A percentile compares a stretch with the other conserved stretches of the same genome.
Evolutionary conservation across 139 green algal species (phyloP).

Genomic region (Limnomonas spitsbergensis): DNA sequence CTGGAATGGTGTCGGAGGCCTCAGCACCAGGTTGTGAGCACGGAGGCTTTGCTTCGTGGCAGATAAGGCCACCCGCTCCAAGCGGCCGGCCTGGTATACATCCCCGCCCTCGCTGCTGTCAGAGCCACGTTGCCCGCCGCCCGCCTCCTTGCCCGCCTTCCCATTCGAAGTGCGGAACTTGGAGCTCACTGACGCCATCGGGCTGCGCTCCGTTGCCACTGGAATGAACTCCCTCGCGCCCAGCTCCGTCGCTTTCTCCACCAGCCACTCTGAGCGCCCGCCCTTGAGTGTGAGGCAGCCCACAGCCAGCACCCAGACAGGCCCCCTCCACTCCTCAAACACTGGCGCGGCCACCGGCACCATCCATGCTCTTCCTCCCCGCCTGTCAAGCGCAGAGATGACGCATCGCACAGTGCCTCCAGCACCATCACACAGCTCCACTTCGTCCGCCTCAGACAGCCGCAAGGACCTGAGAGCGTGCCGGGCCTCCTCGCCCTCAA

Average conservation of each 20-base stretch:
- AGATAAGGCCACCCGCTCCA: slow-evolving; percentile 75
- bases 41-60: slow-evolving; percentile 85
- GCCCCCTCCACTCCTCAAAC: slow-evolving; percentile 34
- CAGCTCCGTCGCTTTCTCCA: slow-evolving; percentile 88
- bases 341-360: slow-evolving; percentile 23
- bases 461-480: no score
- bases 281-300: slow-evolving; percentile 79
- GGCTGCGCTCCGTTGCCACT: neutral
- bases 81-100: slow-evolving; percentile 27
- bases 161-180: no score
- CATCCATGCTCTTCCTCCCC: no score
- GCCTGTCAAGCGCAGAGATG: no score
- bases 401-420: no score
- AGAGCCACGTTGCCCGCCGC: no score
- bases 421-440: no score
- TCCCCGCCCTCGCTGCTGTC: slow-evolving; percentile 2
- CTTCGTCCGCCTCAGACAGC: no score
- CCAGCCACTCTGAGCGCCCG: slow-evolving; percentile 79
- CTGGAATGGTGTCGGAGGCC: neutral
- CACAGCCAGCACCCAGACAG: slow-evolving; percentile 53
- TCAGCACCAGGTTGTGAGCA: slow-evolving; percentile 12
- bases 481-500: no score
- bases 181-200: no score
- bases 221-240: slow-evolving; percentile 46
- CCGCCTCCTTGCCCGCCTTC: no score